Conservation (phyloP, 2,329 filamentous ascomycete species). For the Aaosphaeria arxii region DNA sequence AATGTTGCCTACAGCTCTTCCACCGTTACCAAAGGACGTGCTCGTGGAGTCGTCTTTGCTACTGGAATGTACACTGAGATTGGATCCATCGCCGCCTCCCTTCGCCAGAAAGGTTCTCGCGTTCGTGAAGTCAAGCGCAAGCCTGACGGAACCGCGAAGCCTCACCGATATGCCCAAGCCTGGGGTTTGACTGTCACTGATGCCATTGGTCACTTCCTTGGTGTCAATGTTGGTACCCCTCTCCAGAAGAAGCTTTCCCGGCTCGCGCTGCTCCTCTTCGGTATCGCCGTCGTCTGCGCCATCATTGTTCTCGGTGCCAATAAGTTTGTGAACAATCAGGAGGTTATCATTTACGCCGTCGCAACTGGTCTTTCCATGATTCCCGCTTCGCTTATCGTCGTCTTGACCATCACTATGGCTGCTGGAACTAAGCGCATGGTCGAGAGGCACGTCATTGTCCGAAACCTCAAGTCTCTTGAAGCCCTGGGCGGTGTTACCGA, state of each 20-base stretch:
- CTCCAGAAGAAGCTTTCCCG: slow-evolving; percentile 37
- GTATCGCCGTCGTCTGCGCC: slow-evolving; percentile 35
- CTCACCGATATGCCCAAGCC: slow-evolving; percentile 47
- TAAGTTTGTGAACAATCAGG: slow-evolving; percentile 35
- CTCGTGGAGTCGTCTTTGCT: slow-evolving; percentile 63
- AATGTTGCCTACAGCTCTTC: slow-evolving; percentile 70
- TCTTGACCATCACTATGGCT: slow-evolving; percentile 40
- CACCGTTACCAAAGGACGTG: slow-evolving; percentile 67
- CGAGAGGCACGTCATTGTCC: slow-evolving; percentile 30
- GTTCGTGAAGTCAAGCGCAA: slow-evolving; percentile 43
- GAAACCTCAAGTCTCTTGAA: slow-evolving; percentile 35
- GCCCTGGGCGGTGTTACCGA: slow-evolving; percentile 35
- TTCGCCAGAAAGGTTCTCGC: slow-evolving; percentile 49
- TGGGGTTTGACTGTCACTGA: slow-evolving; percentile 48
- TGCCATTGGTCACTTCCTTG: slow-evolving; percentile 36
- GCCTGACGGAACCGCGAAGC: slow-evolving; percentile 29
- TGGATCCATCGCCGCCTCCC: slow-evolving; percentile 67
- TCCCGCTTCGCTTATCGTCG: slow-evolving; percentile 35
- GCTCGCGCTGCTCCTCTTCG: slow-evolving; percentile 33
- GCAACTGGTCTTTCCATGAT: slow-evolving; percentile 39
- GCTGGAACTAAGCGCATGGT: slow-evolving; percentile 38
- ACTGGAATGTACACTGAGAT: slow-evolving; percentile 72
- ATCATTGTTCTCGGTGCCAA: slow-evolving; percentile 42
- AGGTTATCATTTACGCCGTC: slow-evolving; percentile 40
- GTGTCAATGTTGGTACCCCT: slow-evolving; percentile 39